Evolutionary conservation across 2,329 filamentous ascomycete species (phyloP).

Genomic region (Trichoderma lentiforme): DNA sequence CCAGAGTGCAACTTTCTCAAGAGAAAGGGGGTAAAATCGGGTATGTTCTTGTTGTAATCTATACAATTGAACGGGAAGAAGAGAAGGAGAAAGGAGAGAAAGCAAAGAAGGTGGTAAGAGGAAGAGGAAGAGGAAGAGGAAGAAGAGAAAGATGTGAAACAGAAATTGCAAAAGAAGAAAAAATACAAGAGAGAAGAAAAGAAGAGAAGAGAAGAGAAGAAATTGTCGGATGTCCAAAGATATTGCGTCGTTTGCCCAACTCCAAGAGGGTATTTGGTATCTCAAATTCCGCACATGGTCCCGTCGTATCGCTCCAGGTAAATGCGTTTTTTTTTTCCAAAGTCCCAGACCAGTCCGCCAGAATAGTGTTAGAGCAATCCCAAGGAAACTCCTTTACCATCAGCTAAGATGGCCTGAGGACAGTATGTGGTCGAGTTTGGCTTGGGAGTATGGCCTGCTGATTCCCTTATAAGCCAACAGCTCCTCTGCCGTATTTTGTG

Average conservation of each 20-base stretch:
- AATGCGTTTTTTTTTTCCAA: background rate
- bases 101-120: too few relatives aligned
- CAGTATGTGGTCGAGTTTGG: background rate
- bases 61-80: constrained; percentile 14
- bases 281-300: constrained; percentile 4
- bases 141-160: too few relatives aligned
- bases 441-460: background rate
- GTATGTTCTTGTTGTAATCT: constrained; percentile 18
- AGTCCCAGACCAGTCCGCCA: background rate
- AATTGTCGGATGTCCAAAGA: background rate
- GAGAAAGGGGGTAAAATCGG: background rate
- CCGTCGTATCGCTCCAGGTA: background rate
- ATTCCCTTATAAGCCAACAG: background rate
- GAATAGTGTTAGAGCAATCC: background rate
- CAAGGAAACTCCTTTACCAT: background rate
- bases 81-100: background rate
- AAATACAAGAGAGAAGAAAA: background rate
- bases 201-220: background rate
- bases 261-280: constrained; percentile 12
- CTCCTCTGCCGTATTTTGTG: background rate
- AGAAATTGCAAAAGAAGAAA: too few relatives aligned
- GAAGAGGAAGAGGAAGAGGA: too few relatives aligned
- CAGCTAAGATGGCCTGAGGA: background rate
- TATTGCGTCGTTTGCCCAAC: constrained; percentile 9
- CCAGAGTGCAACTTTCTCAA: background rate